Conservation (phyloP, 2,329 filamentous ascomycete genomes). For the Neopestalotiopsis clavispora region DNA sequence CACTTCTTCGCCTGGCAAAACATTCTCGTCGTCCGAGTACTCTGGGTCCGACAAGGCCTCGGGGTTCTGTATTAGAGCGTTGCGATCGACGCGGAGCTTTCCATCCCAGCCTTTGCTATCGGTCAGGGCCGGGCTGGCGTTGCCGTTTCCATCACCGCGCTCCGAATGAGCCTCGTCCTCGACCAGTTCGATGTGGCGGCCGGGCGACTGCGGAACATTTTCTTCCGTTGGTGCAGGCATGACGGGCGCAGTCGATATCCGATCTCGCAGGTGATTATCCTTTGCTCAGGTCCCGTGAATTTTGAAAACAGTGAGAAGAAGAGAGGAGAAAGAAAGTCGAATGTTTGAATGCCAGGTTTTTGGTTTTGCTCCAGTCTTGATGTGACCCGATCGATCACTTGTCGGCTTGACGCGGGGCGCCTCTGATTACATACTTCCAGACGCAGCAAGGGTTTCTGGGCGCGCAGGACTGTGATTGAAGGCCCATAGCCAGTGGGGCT, state of each 20-base stretch:
- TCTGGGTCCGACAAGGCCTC: constrained; percentile 85
- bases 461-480: neutral
- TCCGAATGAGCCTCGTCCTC: constrained; percentile 45
- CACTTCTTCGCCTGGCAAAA: constrained; percentile 75
- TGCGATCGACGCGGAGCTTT: constrained; percentile 77
- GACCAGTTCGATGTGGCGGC: constrained; percentile 54
- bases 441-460: neutral
- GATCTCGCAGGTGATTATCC: neutral
- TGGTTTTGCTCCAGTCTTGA: constrained; percentile 4
- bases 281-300: neutral
- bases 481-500: neutral
- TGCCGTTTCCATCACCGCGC: constrained; percentile 44
- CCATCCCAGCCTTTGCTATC: constrained; percentile 82
- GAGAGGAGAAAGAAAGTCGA: neutral
- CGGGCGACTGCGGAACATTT: constrained; percentile 36
- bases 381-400: constrained; percentile 1
- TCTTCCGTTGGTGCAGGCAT: constrained; percentile 49
- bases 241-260: constrained; percentile 19
- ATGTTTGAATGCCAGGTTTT: neutral
- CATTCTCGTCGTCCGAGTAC: constrained; percentile 76
- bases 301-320: neutral
- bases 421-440: neutral
- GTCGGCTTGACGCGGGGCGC: constrained; percentile 12
- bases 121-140: constrained; percentile 52
- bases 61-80: constrained; percentile 73